phyloP scores from a whole-genome alignment of 805 yeast genomes.

The Candida corydali region DNA sequence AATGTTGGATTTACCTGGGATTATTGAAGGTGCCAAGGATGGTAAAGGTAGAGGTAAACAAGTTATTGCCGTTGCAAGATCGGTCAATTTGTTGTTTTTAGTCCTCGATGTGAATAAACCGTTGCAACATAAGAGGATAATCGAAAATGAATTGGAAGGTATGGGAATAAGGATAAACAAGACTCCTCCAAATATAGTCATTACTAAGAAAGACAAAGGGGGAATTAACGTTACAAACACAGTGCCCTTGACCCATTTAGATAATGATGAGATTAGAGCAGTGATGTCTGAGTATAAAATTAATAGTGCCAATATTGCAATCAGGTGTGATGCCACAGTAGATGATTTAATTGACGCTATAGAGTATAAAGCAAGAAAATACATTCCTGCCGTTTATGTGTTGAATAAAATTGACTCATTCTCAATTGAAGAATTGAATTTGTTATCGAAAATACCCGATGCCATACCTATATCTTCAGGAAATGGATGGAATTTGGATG shows the following conservation, averaged over 20 bases:
- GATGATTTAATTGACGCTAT: conserved; percentile 94
- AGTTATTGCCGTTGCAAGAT: conserved; percentile 98
- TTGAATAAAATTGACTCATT: conserved; percentile 94
- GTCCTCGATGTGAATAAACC: conserved; percentile 97
- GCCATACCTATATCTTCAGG: conserved; percentile 97
- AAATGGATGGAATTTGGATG: conserved; percentile 95
- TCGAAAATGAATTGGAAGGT: conserved; percentile 94
- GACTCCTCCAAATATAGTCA: conserved; percentile 86
- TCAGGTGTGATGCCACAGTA: conserved; percentile 96
- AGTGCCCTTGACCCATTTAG: conserved; percentile 86
- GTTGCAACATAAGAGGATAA: conserved; percentile 85
- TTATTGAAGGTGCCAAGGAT: conserved; percentile 86
- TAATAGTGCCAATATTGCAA: conserved; percentile 92
- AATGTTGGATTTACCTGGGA: conserved; percentile 89
- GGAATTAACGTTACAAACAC: conserved; percentile 93
- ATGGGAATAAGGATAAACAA: conserved; percentile 94
- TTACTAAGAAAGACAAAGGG: conserved; percentile 92
- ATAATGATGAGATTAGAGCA: conserved; percentile 89
- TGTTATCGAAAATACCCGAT: conserved; percentile 87
- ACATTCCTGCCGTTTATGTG: conserved; percentile 93
- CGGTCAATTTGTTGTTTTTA: conserved; percentile 88
- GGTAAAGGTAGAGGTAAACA: conserved; percentile 94
- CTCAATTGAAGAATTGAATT: conserved; percentile 87
- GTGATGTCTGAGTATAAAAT: conserved; percentile 95
- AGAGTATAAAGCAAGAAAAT: conserved; percentile 85